Percentiles rank a stretch among this genome's conserved stretches.
Evolutionary conservation across 2,329 filamentous ascomycete species (phyloP).

Genomic region (Capronia americana): DNA sequence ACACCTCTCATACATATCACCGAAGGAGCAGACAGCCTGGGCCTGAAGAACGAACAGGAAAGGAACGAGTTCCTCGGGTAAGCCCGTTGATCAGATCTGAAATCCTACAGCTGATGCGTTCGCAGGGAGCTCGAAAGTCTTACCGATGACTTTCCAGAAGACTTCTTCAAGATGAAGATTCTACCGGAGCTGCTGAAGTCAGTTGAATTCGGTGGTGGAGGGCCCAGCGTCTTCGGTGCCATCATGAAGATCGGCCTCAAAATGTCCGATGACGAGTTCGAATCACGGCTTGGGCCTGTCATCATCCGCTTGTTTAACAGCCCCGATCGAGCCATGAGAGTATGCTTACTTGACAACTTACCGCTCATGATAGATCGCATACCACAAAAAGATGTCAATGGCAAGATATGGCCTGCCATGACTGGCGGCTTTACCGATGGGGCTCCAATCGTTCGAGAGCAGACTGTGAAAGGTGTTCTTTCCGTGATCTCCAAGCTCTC

Average conservation of each 20-base stretch:
- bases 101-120: constrained; percentile 36
- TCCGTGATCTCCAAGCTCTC: constrained; percentile 87
- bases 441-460: constrained; percentile 89
- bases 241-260: constrained; percentile 92
- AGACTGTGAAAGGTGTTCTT: constrained; percentile 93
- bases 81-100: constrained; percentile 35
- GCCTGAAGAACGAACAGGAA: constrained; percentile 83
- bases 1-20: constrained; percentile 90
- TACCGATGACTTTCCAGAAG: constrained; percentile 93
- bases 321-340: constrained; percentile 88
- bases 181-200: constrained; percentile 96
- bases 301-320: constrained; percentile 86
- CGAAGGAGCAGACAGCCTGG: constrained; percentile 89
- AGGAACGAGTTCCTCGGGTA: constrained; percentile 81
- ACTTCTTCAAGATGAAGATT: constrained; percentile 97
- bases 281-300: constrained; percentile 80
- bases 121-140: constrained; percentile 77
- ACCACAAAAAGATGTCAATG: constrained; percentile 86
- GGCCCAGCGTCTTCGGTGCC: constrained; percentile 84
- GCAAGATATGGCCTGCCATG: constrained; percentile 95
- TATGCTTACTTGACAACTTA: constrained; percentile 87
- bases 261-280: constrained; percentile 87
- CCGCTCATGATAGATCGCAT: constrained; percentile 90
- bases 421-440: constrained; percentile 93
- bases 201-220: constrained; percentile 96